A percentile compares a stretch with the other conserved stretches of the same genome.
Conservation (phyloP, 2,329 filamentous ascomycete species). For the Nemania sp. region DNA sequence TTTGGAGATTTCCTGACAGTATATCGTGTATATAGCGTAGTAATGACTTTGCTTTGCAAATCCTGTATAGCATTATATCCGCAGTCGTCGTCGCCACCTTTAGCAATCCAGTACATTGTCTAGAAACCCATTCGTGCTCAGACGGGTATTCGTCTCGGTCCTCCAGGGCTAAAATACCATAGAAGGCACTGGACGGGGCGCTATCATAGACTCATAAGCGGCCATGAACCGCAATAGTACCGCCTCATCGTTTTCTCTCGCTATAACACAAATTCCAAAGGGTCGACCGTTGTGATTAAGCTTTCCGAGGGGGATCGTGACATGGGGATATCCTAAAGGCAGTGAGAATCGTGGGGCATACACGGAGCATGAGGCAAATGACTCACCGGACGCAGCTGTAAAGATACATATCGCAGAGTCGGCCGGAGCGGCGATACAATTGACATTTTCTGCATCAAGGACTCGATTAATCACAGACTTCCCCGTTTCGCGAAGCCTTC, state of each 20-base stretch:
- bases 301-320: slow-evolving; percentile 1
- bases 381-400: neutral
- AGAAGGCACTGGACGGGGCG: slow-evolving; percentile 1
- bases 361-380: neutral
- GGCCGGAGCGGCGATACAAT: neutral
- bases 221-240: slow-evolving; percentile 7
- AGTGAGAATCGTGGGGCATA: neutral
- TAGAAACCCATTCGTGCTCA: neutral
- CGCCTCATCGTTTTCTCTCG: neutral
- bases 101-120: neutral
- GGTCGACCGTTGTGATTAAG: neutral
- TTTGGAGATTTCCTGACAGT: neutral
- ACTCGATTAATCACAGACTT: neutral
- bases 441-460: neutral
- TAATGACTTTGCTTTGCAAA: neutral
- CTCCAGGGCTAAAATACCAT: neutral
- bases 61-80: neutral
- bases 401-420: neutral
- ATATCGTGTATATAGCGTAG: neutral
- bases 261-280: slow-evolving; percentile 1
- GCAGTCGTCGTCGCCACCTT: neutral
- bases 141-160: neutral
- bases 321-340: slow-evolving; percentile 1
- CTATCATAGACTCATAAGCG: neutral
- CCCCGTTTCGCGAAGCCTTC: neutral